phyloP scores from a whole-genome alignment of 2,329 filamentous ascomycete genomes.

The Furcasterigmium furcatum region DNA sequence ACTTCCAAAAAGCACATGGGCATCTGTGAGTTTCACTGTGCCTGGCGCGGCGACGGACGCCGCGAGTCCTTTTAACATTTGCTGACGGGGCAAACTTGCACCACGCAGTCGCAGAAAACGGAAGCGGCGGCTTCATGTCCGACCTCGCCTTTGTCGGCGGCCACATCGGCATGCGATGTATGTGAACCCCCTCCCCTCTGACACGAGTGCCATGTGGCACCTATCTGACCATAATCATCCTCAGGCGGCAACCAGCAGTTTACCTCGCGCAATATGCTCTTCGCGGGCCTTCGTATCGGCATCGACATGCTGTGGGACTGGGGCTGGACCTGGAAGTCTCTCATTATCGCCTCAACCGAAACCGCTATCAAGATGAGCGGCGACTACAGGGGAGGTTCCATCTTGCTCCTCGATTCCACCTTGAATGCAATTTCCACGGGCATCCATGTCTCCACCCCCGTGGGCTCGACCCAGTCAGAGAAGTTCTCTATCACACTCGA shows the following conservation, averaged over 20 bases:
- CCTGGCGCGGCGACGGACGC: too few species aligned
- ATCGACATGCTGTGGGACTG: slow-evolving; percentile 93
- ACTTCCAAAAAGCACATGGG: slow-evolving; percentile 67
- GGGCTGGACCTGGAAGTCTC: slow-evolving; percentile 76
- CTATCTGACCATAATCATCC: too few species aligned
- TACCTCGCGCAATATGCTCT: slow-evolving; percentile 77
- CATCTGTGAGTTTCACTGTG: too few species aligned
- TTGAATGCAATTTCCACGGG: slow-evolving; percentile 74
- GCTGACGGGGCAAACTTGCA: too few species aligned
- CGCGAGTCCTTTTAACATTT: too few species aligned
- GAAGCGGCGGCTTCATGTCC: slow-evolving; percentile 78
- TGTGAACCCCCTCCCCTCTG: too few species aligned
- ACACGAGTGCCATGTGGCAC: too few species aligned
- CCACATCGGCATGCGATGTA: slow-evolving; percentile 67
- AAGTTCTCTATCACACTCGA: slow-evolving; percentile 81
- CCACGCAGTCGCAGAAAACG: slow-evolving; percentile 87
- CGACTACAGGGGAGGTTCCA: slow-evolving; percentile 76
- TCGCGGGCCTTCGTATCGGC: slow-evolving; percentile 78
- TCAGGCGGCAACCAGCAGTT: slow-evolving; percentile 88
- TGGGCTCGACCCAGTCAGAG: slow-evolving; percentile 71
- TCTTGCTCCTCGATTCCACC: slow-evolving; percentile 77
- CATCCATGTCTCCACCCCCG: slow-evolving; percentile 64
- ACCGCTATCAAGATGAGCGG: slow-evolving; percentile 53
- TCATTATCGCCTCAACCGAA: slow-evolving; percentile 79
- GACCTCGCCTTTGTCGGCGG: slow-evolving; percentile 84